phyloP scores from a whole-genome alignment of 805 yeast genomes.

The Yarrowia porcina region DNA sequence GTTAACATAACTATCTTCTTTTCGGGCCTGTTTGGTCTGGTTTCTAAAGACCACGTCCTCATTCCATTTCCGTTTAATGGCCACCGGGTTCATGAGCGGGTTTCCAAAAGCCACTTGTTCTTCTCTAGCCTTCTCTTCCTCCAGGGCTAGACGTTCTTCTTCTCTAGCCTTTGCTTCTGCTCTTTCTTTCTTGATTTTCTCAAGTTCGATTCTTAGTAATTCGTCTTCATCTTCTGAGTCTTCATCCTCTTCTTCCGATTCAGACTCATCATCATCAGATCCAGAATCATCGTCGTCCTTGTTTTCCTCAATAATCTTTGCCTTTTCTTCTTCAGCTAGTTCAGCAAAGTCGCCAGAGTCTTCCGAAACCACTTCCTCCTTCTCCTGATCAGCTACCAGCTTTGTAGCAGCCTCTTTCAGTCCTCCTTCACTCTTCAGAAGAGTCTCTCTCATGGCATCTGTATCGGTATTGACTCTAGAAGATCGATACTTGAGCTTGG shows the following conservation, averaged over 20 bases:
- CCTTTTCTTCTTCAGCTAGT: neutral
- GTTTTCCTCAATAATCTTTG: constrained; percentile 9
- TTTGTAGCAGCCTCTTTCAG: constrained; percentile 25
- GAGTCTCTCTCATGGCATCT: constrained; percentile 33
- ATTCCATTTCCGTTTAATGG: constrained; percentile 37
- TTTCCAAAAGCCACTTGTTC: constrained; percentile 37
- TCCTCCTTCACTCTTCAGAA: constrained; percentile 29
- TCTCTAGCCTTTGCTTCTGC: constrained; percentile 33
- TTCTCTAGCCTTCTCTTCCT: constrained; percentile 25
- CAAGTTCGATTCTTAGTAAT: constrained; percentile 37
- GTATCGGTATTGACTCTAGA: neutral
- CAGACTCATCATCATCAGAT: constrained; percentile 5
- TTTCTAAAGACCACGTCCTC: constrained; percentile 40
- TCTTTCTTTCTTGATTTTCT: constrained; percentile 38
- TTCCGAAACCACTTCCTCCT: too few relatives aligned
- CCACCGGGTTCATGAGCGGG: constrained; percentile 35
- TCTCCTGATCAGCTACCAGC: neutral
- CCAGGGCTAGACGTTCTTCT: constrained; percentile 31
- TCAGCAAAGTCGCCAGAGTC: too few relatives aligned
- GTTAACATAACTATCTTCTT: constrained; percentile 36
- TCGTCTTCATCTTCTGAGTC: constrained; percentile 39
- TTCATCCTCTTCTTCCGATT: constrained; percentile 22
- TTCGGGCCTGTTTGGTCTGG: constrained; percentile 35
- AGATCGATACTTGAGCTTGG: constrained; percentile 48
- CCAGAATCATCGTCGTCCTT: constrained; percentile 29